Percentiles rank a stretch among this genome's conserved stretches.
These are phyloP conservation scores for Dissophora globulifera DNA, from an alignment of 192 early-diverging fungal genomes.

Conservation along the genomic window DNA sequence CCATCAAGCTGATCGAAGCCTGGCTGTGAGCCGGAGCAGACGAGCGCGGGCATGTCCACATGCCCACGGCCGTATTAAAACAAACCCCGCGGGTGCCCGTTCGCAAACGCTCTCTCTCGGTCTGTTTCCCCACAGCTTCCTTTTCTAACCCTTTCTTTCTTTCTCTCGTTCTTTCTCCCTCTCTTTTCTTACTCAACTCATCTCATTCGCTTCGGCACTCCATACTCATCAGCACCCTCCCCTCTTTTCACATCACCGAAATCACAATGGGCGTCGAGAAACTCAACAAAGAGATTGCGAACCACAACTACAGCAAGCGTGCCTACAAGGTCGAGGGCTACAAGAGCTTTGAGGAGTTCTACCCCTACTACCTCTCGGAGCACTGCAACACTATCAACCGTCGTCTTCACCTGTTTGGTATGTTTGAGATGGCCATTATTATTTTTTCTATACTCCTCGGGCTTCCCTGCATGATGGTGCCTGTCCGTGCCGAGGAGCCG, in stretches of 20 bases:
- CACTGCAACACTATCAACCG: slow-evolving; percentile 63
- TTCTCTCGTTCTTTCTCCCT: not conserved
- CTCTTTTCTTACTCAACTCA: not conserved
- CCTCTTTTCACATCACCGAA: too few species aligned
- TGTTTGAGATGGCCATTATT: not conserved
- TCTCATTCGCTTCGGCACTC: too few species aligned
- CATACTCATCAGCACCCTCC: too few species aligned
- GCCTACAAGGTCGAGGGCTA: slow-evolving; percentile 56
- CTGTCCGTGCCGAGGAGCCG: too few species aligned
- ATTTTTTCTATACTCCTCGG: not conserved
- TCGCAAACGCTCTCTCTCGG: too few species aligned
- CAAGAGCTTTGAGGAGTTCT: slow-evolving; percentile 67
- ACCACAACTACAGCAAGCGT: slow-evolving; percentile 60
- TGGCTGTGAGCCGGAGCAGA: too few species aligned
- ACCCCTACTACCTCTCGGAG: slow-evolving; percentile 76
- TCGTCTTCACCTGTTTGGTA: slow-evolving; percentile 67
- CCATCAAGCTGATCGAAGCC: too few species aligned
- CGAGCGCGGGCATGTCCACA: too few species aligned
- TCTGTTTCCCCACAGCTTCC: not conserved
- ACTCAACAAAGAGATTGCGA: slow-evolving; percentile 48
- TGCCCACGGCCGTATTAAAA: too few species aligned
- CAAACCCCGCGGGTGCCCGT: too few species aligned
- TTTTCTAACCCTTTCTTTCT: not conserved
- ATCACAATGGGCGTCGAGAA: slow-evolving; percentile 24
- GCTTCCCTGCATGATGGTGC: too few species aligned